Conservation (phyloP, 495 filamentous ascomycete genomes). For the Podospora didyma region DNA sequence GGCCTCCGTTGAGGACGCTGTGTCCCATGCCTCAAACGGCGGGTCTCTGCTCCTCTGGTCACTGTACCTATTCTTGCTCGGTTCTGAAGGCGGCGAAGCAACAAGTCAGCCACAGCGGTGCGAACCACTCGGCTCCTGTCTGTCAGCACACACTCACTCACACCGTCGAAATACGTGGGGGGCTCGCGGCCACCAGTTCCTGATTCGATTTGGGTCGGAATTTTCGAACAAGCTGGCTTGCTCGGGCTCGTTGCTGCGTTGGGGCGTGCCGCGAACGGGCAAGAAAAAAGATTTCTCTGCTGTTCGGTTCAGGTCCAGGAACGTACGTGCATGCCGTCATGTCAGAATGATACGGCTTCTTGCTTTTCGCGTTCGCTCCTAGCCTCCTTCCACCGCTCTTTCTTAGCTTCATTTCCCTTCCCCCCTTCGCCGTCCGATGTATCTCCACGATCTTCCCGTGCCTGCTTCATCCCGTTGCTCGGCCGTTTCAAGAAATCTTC, state of each 20-base stretch:
- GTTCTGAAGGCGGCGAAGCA: conserved; percentile 10
- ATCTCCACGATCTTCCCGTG: neutral
- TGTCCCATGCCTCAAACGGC: neutral
- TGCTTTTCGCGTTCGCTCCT: too few relatives aligned
- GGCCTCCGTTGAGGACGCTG: neutral
- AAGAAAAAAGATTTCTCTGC: neutral
- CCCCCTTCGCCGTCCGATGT: neutral
- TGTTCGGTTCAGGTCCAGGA: neutral
- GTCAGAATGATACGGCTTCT: neutral
- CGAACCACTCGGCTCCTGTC: neutral
- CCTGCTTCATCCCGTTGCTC: conserved; percentile 21
- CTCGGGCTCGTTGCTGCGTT: neutral
- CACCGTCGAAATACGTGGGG: neutral
- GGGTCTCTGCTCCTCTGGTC: neutral
- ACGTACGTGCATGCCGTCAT: neutral
- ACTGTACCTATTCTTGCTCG: neutral
- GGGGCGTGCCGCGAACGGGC: neutral
- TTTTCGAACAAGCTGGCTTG: neutral
- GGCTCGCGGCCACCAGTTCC: neutral
- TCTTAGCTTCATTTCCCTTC: neutral
- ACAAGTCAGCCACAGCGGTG: neutral
- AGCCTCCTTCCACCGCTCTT: neutral
- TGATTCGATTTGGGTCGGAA: neutral
- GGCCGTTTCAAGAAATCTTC: conserved; percentile 32
- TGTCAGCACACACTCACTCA: too few relatives aligned